Percentiles rank a stretch among this genome's conserved stretches.
phyloP scores from a whole-genome alignment of 2,329 filamentous ascomycete genomes.

The Cladophialophora immunda region DNA sequence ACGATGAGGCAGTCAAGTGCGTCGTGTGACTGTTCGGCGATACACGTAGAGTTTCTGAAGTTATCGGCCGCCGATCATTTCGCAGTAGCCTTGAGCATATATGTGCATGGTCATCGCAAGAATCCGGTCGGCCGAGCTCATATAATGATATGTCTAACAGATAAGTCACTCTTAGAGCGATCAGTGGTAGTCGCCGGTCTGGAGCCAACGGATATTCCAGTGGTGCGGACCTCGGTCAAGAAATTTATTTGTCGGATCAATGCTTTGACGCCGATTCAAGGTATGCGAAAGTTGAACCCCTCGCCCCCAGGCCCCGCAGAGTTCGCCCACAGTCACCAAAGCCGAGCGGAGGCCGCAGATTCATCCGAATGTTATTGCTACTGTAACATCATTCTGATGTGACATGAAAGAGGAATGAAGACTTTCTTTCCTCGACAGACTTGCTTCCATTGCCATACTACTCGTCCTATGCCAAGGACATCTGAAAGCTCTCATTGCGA shows the following conservation, averaged over 20 bases:
- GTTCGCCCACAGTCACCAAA: not conserved
- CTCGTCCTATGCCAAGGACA: not conserved
- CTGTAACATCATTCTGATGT: slow-evolving; percentile 14
- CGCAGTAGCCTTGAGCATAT: not conserved
- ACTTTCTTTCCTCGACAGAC: not conserved
- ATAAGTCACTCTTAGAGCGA: not conserved
- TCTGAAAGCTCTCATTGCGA: not conserved
- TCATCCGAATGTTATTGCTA: not conserved
- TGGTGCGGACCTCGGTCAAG: slow-evolving; percentile 24
- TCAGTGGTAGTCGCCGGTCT: not conserved
- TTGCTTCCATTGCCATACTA: not conserved
- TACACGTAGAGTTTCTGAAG: not conserved
- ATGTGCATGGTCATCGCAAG: slow-evolving; percentile 1
- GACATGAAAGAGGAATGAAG: not conserved
- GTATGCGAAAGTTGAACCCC: not conserved
- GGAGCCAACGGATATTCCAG: slow-evolving; percentile 3
- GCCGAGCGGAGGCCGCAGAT: not conserved
- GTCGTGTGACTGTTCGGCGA: slow-evolving; percentile 18
- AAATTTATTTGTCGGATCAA: slow-evolving; percentile 19
- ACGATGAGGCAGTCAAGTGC: not conserved
- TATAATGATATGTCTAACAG: not conserved
- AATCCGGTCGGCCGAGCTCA: slow-evolving; percentile 20
- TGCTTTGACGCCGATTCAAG: not conserved
- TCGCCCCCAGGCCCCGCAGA: not conserved
- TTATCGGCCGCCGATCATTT: slow-evolving; percentile 20